These are phyloP conservation scores for Phyllosticta capitalensis DNA, from an alignment of 2,329 filamentous ascomycete species.

Conservation along the genomic window DNA sequence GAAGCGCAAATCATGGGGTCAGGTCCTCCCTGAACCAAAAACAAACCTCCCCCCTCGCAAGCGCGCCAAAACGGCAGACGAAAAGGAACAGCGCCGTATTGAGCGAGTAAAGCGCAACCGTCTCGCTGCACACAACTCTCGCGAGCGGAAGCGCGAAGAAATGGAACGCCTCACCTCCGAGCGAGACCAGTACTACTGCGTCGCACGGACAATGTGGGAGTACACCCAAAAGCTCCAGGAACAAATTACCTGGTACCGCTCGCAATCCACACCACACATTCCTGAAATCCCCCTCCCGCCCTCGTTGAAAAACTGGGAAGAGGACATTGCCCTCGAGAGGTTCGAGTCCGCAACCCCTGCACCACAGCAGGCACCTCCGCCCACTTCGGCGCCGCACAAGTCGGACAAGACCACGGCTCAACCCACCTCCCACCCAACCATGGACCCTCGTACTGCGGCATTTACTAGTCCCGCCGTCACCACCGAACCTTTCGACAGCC, in stretches of 20 bases:
- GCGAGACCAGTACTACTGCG: conserved; percentile 53
- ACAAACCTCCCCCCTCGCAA: conserved; percentile 92
- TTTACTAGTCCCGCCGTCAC: conserved; percentile 8
- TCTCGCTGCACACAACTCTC: conserved; percentile 88
- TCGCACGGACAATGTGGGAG: conserved; percentile 48
- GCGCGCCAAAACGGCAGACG: conserved; percentile 96
- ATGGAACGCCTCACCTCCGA: conserved; percentile 71
- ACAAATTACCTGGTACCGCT: conserved; percentile 33
- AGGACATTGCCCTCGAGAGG: neutral
- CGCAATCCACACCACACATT: conserved; percentile 23
- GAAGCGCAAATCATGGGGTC: conserved; percentile 98
- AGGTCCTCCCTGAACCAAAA: conserved; percentile 92
- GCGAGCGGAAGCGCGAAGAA: conserved; percentile 84
- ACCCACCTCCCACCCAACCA: conserved; percentile 12
- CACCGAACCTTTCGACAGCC: conserved; percentile 13
- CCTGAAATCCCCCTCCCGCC: conserved; percentile 15
- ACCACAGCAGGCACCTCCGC: neutral
- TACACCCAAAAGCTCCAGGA: conserved; percentile 41
- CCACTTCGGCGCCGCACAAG: neutral
- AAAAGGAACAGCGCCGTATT: conserved; percentile 96
- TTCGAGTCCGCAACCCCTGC: neutral
- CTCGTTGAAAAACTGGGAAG: conserved; percentile 2
- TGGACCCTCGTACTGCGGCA: conserved; percentile 26
- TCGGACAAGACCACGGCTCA: neutral
- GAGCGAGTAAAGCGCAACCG: conserved; percentile 96